Conservation (phyloP, 78 protist genomes). For the Dictyostelium discoideum region DNA sequence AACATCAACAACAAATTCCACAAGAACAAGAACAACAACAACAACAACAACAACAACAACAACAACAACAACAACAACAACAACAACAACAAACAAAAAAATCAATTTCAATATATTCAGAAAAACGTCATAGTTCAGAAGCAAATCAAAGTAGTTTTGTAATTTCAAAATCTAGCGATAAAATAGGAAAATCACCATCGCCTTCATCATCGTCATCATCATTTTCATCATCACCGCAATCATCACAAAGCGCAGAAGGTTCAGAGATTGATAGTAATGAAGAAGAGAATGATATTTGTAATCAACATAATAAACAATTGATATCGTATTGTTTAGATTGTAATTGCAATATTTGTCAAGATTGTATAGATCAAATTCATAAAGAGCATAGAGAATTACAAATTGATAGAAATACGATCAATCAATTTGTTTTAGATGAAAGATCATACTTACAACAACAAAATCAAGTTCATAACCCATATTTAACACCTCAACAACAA, state of each 20-base stretch:
- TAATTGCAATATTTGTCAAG: neutral
- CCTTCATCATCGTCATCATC: neutral
- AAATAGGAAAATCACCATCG: neutral
- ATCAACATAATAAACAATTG: neutral
- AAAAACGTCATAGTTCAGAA: neutral
- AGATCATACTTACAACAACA: neutral
- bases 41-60: neutral
- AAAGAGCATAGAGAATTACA: neutral
- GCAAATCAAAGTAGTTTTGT: neutral
- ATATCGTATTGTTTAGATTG: neutral
- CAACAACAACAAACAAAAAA: neutral
- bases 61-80: neutral
- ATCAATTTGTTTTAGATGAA: neutral
- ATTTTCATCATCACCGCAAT: neutral
- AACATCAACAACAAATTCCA: neutral
- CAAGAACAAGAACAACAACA: neutral
- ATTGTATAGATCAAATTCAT: neutral
- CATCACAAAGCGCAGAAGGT: neutral
- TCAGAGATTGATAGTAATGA: neutral
- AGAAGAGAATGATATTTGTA: neutral
- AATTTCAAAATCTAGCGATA: neutral
- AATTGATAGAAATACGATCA: conserved; percentile 6
- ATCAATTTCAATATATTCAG: neutral
- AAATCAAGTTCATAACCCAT: neutral
- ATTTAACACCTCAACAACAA: conserved; percentile 3